Evolutionary conservation across 1,284 basidiomycete genomes (phyloP), one percentile per base, ranked within the genome.

Genomic region (Mycena citricolor): DNA sequence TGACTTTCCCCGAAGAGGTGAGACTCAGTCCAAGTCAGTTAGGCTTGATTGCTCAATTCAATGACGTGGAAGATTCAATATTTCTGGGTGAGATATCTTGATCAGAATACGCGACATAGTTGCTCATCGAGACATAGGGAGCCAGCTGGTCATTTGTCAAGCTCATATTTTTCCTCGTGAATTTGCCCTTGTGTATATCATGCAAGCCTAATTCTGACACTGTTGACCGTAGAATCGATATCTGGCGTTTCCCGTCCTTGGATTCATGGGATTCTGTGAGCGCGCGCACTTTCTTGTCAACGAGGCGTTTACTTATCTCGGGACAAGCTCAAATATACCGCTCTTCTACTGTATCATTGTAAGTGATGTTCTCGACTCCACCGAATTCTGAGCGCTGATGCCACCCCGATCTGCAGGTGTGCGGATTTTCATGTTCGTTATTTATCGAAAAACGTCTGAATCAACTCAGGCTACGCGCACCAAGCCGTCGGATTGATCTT

Each of bases 1-100:
- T 45, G 44, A 45, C 44, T 4, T 39, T 45, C 13, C 25, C 44
- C 10, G 23, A 7, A 2, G 44, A 45, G 44, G 44, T 45, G 20
- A 25, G 17, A 28, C 10, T 13, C 2, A 2, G 25, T n/a, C 16
- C 11, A 17, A 17, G 8, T 22, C 20, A 20, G n/a, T n/a, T 11
- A 20, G 8, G 17, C 25, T 21, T 16, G 12, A 23, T 6, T 19
- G 16, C 14, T 5, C 10, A 16, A 21, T 20, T n/a, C n/a, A n/a
- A n/a, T n/a, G n/a, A n/a, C n/a, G 4, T 26, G 23, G 16, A 21
- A 45, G 44, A 38, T 45, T 13, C 37, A 45, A 40, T 38, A 45
- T 45, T 45, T 45, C 32, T 45, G 44, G 44, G 44, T 45, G 10
- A 10, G 43, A 8, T 14, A 4, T 29, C 3, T 21, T n/a, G n/a